These are phyloP conservation scores for Calamus simplicifolius DNA, from an alignment of 176 grass and related monocot species.

Conservation along the genomic window DNA sequence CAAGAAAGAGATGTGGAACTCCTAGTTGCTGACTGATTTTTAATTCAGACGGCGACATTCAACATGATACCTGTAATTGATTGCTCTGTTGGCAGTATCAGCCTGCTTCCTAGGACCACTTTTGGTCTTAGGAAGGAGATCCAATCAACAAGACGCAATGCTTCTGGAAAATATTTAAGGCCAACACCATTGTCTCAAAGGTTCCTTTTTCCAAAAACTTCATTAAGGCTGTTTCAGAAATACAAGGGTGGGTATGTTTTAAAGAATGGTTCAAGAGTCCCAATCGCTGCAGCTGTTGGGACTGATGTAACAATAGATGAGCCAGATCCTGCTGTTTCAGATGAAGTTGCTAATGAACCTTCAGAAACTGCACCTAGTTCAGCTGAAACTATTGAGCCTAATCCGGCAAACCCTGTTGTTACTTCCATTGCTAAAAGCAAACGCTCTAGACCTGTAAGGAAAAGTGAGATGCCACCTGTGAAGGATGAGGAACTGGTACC, in stretches of 20 bases:
- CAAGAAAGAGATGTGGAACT: background rate
- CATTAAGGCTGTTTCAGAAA: conserved; percentile 45
- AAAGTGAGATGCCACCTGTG: conserved; percentile 59
- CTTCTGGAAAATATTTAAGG: conserved; percentile 34
- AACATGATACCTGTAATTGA: conserved; percentile 71
- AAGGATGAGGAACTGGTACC: conserved; percentile 75
- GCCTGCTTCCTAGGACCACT: conserved; percentile 52
- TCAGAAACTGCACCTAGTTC: conserved; percentile 32
- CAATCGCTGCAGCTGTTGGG: conserved; percentile 40
- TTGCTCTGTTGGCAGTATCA: conserved; percentile 63
- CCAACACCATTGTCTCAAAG: conserved; percentile 16
- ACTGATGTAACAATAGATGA: conserved; percentile 54
- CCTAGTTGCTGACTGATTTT: background rate
- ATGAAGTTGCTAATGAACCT: conserved; percentile 39
- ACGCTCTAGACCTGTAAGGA: conserved; percentile 33
- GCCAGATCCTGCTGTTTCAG: conserved; percentile 36
- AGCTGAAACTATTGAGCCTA: conserved; percentile 24
- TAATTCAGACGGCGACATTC: conserved; percentile 11
- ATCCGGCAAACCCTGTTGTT: conserved; percentile 8
- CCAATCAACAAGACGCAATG: conserved; percentile 39
- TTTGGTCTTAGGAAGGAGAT: conserved; percentile 38
- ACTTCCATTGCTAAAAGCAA: conserved; percentile 31
- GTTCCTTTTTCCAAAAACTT: conserved; percentile 38
- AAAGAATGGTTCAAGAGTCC: conserved; percentile 27
- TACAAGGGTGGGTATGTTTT: conserved; percentile 38